Percentiles rank a stretch among this genome's conserved stretches.
phyloP scores from a whole-genome alignment of 1,284 basidiomycete genomes.

The Tilletia walkeri region DNA sequence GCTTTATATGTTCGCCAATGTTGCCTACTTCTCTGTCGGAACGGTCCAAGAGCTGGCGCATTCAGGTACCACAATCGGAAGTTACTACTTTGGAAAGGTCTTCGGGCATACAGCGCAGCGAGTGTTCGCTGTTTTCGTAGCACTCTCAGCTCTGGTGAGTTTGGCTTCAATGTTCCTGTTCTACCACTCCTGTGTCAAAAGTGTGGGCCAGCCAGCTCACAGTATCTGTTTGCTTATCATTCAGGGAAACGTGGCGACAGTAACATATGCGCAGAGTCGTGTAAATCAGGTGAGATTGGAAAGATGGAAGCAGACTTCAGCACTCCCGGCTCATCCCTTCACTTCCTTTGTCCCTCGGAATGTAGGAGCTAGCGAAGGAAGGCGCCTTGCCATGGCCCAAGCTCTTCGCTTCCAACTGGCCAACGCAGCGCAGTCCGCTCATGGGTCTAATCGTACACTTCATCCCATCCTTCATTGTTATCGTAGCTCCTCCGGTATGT shows the following conservation, averaged over 20 bases:
- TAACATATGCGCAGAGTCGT: constrained; percentile 60
- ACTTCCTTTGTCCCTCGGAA: constrained; percentile 56
- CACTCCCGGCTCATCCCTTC: background rate
- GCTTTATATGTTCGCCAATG: constrained; percentile 61
- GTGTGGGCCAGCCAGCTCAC: background rate
- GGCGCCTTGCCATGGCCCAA: constrained; percentile 62
- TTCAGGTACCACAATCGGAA: constrained; percentile 62
- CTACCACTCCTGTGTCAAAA: background rate
- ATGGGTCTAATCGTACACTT: constrained; percentile 59
- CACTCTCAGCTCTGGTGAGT: constrained; percentile 57
- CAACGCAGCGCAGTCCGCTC: constrained; percentile 59
- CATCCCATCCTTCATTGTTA: constrained; percentile 60
- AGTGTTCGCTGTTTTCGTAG: constrained; percentile 63
- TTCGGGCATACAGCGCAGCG: constrained; percentile 61
- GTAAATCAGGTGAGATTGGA: constrained; percentile 59
- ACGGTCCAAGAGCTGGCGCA: constrained; percentile 60
- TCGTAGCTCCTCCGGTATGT: constrained; percentile 63
- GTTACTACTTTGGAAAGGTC: constrained; percentile 63
- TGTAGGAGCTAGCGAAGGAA: constrained; percentile 64
- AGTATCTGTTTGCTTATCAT: background rate
- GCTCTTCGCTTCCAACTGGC: constrained; percentile 61
- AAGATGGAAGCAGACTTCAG: too few species aligned
- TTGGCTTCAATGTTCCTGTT: background rate
- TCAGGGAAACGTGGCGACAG: constrained; percentile 56
- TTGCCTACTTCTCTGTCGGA: constrained; percentile 59